Evolutionary conservation across 805 yeast genomes (phyloP).

Genomic region (Diddensiella transvaalensis): DNA sequence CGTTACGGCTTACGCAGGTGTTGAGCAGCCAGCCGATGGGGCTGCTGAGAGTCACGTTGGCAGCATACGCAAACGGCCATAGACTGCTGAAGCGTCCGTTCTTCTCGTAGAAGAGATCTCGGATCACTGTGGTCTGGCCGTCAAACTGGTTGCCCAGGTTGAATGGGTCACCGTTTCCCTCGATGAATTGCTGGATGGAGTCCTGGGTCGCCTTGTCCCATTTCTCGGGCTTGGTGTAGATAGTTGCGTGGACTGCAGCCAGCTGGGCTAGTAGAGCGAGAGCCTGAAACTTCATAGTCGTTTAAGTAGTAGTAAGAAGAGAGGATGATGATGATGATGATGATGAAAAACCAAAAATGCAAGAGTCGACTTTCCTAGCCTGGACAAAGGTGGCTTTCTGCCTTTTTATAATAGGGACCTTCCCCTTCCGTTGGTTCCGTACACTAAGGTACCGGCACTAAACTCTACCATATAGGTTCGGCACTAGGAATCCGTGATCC

Average conservation of each 20-base stretch:
- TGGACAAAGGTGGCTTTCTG: neutral
- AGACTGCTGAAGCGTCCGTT: slow-evolving; percentile 6
- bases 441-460: neutral
- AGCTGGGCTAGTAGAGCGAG: neutral
- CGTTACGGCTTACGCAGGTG: slow-evolving; percentile 4
- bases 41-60: slow-evolving; percentile 7
- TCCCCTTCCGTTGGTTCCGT: neutral
- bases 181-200: slow-evolving; percentile 1
- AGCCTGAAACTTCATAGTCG: neutral
- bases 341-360: too few relatives aligned
- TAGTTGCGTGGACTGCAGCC: slow-evolving; percentile 1
- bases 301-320: too few relatives aligned
- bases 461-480: neutral
- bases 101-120: slow-evolving; percentile 7
- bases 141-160: slow-evolving; percentile 1
- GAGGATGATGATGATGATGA: too few relatives aligned
- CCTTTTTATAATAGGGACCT: too few relatives aligned
- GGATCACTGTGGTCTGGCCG: slow-evolving; percentile 2
- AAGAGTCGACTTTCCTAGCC: too few relatives aligned
- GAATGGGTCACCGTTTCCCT: neutral
- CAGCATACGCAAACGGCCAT: slow-evolving; percentile 10
- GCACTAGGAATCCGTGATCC: neutral
- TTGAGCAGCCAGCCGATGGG: slow-evolving; percentile 11
- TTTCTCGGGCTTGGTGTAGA: slow-evolving; percentile 6
- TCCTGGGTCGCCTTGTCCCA: slow-evolving; percentile 7